Evolutionary conservation across 2,329 filamentous ascomycete species (phyloP).

Genomic region (Trichoderma sp.): DNA sequence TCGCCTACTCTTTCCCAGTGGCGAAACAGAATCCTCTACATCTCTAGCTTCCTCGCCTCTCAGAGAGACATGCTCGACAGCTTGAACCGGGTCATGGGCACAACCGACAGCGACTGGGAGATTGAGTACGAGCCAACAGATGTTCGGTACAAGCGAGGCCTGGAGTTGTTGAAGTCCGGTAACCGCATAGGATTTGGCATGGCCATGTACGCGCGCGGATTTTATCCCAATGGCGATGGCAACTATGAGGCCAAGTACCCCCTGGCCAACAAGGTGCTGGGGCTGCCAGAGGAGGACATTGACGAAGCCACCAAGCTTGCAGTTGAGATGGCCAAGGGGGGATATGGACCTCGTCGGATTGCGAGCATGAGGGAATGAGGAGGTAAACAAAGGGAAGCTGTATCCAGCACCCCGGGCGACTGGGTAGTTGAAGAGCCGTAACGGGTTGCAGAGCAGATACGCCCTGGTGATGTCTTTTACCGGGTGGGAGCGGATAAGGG

Average conservation of each 20-base stretch:
- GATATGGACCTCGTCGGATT: background rate
- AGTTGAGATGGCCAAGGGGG: slow-evolving; percentile 38
- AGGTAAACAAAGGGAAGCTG: too few species aligned
- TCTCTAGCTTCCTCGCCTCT: slow-evolving; percentile 55
- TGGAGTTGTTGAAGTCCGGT: slow-evolving; percentile 43
- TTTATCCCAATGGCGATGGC: slow-evolving; percentile 43
- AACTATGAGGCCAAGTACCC: slow-evolving; percentile 40
- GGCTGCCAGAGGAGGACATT: slow-evolving; percentile 55
- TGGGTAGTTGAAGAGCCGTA: too few species aligned
- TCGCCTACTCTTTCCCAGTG: slow-evolving; percentile 38
- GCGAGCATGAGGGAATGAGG: background rate
- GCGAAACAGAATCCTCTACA: slow-evolving; percentile 47
- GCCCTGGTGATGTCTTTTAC: too few species aligned
- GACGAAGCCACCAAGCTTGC: slow-evolving; percentile 53
- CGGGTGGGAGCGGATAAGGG: background rate
- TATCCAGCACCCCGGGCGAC: too few species aligned
- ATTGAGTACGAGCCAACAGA: slow-evolving; percentile 46
- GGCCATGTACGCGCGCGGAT: slow-evolving; percentile 54
- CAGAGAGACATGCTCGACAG: slow-evolving; percentile 64
- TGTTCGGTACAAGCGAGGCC: slow-evolving; percentile 44
- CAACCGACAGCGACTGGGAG: slow-evolving; percentile 58
- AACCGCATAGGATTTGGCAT: slow-evolving; percentile 41
- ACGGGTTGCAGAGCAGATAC: too few species aligned
- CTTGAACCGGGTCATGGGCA: slow-evolving; percentile 56
- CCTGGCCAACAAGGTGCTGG: slow-evolving; percentile 50